Evolutionary conservation across 2,329 filamentous ascomycete genomes (phyloP).

Genomic region (Rhynchosporium secalis): DNA sequence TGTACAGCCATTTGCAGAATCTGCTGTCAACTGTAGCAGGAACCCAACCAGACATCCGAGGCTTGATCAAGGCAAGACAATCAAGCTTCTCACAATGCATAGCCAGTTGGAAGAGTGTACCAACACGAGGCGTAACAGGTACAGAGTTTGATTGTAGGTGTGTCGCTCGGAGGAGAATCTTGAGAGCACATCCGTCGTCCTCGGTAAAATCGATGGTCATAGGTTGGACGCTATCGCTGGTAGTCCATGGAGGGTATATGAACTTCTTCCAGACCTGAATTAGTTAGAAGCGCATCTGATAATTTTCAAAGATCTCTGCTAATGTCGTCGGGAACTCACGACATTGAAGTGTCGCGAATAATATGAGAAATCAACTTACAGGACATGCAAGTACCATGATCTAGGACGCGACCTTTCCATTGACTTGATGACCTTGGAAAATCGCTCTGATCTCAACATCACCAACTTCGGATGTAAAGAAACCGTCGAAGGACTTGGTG

Average conservation of each 20-base stretch:
- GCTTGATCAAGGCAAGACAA: neutral
- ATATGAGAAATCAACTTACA: neutral
- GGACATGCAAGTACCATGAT: conserved; percentile 1
- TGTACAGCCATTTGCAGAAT: neutral
- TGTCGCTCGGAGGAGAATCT: neutral
- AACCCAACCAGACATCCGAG: neutral
- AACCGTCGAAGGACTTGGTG: neutral
- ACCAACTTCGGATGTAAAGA: conserved; percentile 9
- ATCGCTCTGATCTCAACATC: neutral
- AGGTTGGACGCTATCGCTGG: neutral
- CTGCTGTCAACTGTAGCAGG: neutral
- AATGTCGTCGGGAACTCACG: neutral
- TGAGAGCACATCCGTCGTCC: neutral
- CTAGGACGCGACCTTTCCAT: conserved; percentile 1
- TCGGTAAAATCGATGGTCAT: neutral
- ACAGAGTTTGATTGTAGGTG: neutral
- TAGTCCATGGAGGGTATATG: neutral
- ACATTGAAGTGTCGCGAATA: neutral
- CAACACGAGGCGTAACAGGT: neutral
- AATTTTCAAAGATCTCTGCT: neutral
- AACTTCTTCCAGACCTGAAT: conserved; percentile 7
- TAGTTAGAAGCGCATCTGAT: neutral
- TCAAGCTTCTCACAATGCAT: neutral
- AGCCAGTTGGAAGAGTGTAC: neutral
- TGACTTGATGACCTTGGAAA: neutral